A percentile compares a stretch with the other conserved stretches of the same genome.
Evolutionary conservation across 805 yeast species (phyloP).

Genomic region (Candida schatavii): DNA sequence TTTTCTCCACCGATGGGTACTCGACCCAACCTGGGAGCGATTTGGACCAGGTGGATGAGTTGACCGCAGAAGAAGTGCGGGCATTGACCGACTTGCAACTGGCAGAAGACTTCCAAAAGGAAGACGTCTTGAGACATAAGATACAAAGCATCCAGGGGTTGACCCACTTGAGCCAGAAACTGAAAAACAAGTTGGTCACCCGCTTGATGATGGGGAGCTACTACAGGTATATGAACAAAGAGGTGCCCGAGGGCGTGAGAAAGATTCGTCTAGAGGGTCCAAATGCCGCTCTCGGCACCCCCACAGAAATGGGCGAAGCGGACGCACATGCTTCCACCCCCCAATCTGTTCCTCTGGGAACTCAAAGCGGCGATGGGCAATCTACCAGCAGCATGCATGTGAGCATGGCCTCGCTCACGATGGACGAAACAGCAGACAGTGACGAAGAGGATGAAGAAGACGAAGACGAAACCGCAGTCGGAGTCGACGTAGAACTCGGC

Average conservation of each 20-base stretch:
- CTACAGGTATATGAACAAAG: slow-evolving; percentile 44
- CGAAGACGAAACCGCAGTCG: neutral
- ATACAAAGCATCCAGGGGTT: slow-evolving; percentile 47
- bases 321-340: neutral
- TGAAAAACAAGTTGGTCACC: slow-evolving; percentile 54
- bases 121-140: slow-evolving; percentile 42
- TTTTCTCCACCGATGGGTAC: slow-evolving; percentile 16
- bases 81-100: slow-evolving; percentile 36
- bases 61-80: slow-evolving; percentile 31
- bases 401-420: neutral
- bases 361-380: neutral
- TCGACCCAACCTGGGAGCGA: slow-evolving; percentile 18
- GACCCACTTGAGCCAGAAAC: slow-evolving; percentile 33
- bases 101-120: slow-evolving; percentile 35
- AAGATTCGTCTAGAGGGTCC: slow-evolving; percentile 14
- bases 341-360: neutral
- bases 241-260: slow-evolving; percentile 18
- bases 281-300: slow-evolving; percentile 3
- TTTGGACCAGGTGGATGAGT: slow-evolving; percentile 33
- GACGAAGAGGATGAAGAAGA: slow-evolving; percentile 7
- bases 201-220: slow-evolving; percentile 69
- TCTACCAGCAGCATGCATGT: neutral
- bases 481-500: neutral
- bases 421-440: slow-evolving; percentile 4
- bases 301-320: neutral